Evolutionary conservation across 768 basidiomycete genomes (phyloP).

Genomic region (Rhodosporidiobolus odoratus): DNA sequence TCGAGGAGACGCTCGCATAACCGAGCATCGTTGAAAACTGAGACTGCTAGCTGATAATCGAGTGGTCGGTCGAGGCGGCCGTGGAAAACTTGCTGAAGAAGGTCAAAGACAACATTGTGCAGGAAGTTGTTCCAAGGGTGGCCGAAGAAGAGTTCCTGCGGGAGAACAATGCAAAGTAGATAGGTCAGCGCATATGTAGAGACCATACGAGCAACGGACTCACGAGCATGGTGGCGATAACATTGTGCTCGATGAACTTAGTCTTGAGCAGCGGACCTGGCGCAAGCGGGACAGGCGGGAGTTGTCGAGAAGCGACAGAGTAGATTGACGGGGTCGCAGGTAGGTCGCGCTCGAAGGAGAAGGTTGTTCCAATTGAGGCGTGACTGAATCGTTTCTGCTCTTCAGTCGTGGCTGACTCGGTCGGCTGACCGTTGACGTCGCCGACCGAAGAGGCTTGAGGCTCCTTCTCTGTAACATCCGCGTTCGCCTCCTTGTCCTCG

Average conservation of each 20-base stretch:
- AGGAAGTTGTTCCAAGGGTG: constrained; percentile 98
- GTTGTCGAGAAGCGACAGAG: constrained; percentile 23
- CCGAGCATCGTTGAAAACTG: constrained; percentile 77
- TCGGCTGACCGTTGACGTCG: no score
- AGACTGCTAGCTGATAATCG: constrained; percentile 75
- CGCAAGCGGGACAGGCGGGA: constrained; percentile 33
- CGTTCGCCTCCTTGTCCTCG: constrained; percentile 1
- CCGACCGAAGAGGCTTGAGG: no score
- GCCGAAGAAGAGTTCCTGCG: constrained; percentile 85
- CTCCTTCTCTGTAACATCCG: neutral
- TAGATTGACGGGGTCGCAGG: constrained; percentile 22
- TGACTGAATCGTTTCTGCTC: neutral
- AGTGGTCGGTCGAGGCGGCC: constrained; percentile 74
- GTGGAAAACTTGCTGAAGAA: constrained; percentile 89
- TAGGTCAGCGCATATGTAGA: neutral
- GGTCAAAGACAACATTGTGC: constrained; percentile 91
- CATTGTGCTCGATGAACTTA: constrained; percentile 65
- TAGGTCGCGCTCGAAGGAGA: constrained; percentile 4
- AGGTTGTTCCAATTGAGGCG: constrained; percentile 4
- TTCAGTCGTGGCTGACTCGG: neutral
- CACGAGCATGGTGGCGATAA: constrained; percentile 72
- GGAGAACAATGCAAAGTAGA: neutral
- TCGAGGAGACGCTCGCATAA: constrained; percentile 81
- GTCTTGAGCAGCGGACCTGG: constrained; percentile 74
- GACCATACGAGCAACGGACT: constrained; percentile 40